phyloP scores from a whole-genome alignment of 768 basidiomycete genomes.

The Amanita subjunquillea region DNA sequence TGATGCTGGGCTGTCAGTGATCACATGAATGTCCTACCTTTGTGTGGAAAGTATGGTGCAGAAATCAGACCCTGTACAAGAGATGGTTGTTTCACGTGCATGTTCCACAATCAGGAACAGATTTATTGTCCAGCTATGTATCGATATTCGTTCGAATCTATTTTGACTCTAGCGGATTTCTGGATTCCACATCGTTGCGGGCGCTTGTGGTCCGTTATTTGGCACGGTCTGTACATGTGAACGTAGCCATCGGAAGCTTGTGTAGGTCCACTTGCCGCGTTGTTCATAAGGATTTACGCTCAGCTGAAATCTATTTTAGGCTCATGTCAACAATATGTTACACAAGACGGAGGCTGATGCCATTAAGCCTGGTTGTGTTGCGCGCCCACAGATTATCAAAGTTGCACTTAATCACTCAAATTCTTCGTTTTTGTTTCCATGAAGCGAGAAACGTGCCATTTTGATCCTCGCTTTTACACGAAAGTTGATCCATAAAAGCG shows the following conservation, averaged over 20 bases:
- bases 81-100: too few relatives aligned
- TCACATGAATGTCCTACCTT: neutral
- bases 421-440: neutral
- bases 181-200: too few relatives aligned
- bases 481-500: neutral
- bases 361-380: neutral
- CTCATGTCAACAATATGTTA: neutral
- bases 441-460: neutral
- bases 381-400: neutral
- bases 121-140: too few relatives aligned
- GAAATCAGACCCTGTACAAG: too few relatives aligned
- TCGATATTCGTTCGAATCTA: too few relatives aligned
- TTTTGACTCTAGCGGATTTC: too few relatives aligned
- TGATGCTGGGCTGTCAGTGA: neutral
- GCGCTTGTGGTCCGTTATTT: too few relatives aligned
- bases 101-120: too few relatives aligned
- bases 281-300: too few relatives aligned
- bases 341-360: neutral
- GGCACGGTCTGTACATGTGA: too few relatives aligned
- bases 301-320: neutral
- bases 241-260: too few relatives aligned
- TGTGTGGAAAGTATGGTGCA: neutral
- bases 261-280: too few relatives aligned
- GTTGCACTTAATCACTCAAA: neutral
- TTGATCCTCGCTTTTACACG: neutral